Evolutionary conservation across 176 grass and related monocot species (phyloP), one percentile per base, ranked within the genome.

Genomic region (Carex cristatella): DNA sequence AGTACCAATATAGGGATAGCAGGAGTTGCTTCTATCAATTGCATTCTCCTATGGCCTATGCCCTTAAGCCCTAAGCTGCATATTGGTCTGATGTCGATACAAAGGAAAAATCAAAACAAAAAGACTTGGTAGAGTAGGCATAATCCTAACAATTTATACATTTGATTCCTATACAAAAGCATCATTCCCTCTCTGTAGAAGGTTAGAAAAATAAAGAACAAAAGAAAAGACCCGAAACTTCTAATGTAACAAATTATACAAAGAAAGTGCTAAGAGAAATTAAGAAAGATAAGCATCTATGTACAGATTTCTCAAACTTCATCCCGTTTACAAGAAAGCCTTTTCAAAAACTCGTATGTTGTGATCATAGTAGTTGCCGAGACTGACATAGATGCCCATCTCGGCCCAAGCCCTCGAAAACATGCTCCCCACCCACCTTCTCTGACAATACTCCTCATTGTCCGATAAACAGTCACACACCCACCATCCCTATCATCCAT

Each of bases 311-410:
- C 44, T 78, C 35, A 78, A 14, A 51, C 51, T 62, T 89, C 89
- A 28, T 91, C 85, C 51, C 70, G 75, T 87, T 93, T 95, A 1
- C 78, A 87, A 3, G 94, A 95, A 48, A 95, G 91, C 80, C 91
- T 85, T 88, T 95, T 95, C 73, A 95, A 75, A 88, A 92, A 89
- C 89, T 95, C 94, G 4, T 95, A 95, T 2, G 94, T 93, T 60
- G 89, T 95, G 86, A 95, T 93, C 94, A 95, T 95, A 84, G 91
- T 91, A 35, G 91, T 91, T 60, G 91, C 91, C 0, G 94, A 95
- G 54, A 95, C n/a, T 3, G 91, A 95, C 94, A 95, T 95, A 51
- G 94, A 95, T 10, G 89, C 94, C 94, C 94, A 95, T 79, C 94
- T 90, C 0, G 94, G 94, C 7, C 94, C 94, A 12, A 95, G 94